Base-by-base conservation (phyloP, 768 basidiomycete genomes). In the Russula ochroleuca region DNA sequence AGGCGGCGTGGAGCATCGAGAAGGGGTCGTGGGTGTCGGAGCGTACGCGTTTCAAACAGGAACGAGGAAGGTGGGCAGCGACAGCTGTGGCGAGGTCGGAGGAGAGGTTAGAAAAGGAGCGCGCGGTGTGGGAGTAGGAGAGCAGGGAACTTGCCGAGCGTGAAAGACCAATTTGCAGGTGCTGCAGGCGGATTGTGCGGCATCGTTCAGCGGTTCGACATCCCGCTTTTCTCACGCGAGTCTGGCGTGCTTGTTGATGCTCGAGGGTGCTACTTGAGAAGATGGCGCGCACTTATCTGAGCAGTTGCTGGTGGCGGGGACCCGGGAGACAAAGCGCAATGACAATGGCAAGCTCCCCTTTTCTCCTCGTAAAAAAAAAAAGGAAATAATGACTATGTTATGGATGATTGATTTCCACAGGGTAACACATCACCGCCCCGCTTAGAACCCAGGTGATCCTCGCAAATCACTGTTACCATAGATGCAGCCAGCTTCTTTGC, bases 401-500 rank as follows among this genome's bases (percentile, higher is more conserved):
- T 43, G n/a, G 9, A n/a, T 0, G 7, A 10, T 43, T 3, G 8
- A 28, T 49, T 33, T 48, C 40, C 55, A 41, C 57, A 67, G 67
- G 59, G 61, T 23, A 62, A 41, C 33, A 35, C 81, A 81, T 56
- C 35, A 15, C 21, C 43, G 7, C 31, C n/a, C 84, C 90, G 10
- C 69, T 13, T 19, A 17, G 61, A 68, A 23, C 61, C 55, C 21
- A 28, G 35, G 17, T 59, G 56, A 1, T n/a, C 40, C 25, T 69
- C 69, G 2, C 68, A 72, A 6, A 61, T 74, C 37, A 67, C 71
- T 96, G 72, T 72, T 49, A 73, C 73, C 5, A 73, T 76, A 5
- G 86, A 87, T 50, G 78, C 82, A 19, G 77, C 78, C 31, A 79
- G 81, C 25, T 78, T 92, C 65, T 78, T 85, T 40, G 78, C 85